phyloP scores from a whole-genome alignment of 345 rosid genomes.

The Erucastrum elatum region DNA sequence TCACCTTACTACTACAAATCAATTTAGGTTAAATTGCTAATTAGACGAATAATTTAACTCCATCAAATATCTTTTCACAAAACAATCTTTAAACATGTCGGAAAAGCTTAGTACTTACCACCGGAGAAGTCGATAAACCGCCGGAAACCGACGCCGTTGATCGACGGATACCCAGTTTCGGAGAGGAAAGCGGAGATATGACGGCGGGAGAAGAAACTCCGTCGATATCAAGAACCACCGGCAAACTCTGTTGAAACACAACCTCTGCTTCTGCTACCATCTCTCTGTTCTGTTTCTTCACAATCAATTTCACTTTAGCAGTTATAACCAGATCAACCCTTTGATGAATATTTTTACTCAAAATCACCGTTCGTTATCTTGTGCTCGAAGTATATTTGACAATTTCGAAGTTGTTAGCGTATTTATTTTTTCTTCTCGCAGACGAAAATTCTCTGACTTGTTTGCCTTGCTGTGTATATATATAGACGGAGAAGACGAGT shows the following conservation, averaged over 20 bases:
- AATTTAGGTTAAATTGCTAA: neutral
- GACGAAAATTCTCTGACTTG: constrained; percentile 10
- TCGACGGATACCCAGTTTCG: constrained; percentile 38
- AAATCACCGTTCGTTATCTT: constrained; percentile 24
- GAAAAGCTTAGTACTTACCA: constrained; percentile 39
- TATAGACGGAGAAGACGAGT: constrained; percentile 20
- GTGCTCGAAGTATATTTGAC: constrained; percentile 20
- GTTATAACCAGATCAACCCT: neutral
- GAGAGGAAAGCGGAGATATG: constrained; percentile 44
- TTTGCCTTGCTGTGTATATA: neutral
- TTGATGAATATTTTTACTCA: neutral
- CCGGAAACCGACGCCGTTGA: constrained; percentile 47
- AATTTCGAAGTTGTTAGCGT: constrained; percentile 30
- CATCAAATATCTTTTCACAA: neutral
- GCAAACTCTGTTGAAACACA: constrained; percentile 55
- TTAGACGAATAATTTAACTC: neutral
- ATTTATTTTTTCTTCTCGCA: constrained; percentile 11
- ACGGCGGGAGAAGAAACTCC: constrained; percentile 27
- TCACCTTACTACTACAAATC: neutral
- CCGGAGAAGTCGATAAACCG: constrained; percentile 43
- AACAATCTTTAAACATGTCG: neutral
- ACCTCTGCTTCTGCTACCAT: constrained; percentile 77
- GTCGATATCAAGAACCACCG: constrained; percentile 52
- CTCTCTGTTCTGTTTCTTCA: constrained; percentile 24
- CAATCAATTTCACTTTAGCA: constrained; percentile 1